phyloP scores from a whole-genome alignment of 345 rosid genomes.

The Camelina sativa region DNA sequence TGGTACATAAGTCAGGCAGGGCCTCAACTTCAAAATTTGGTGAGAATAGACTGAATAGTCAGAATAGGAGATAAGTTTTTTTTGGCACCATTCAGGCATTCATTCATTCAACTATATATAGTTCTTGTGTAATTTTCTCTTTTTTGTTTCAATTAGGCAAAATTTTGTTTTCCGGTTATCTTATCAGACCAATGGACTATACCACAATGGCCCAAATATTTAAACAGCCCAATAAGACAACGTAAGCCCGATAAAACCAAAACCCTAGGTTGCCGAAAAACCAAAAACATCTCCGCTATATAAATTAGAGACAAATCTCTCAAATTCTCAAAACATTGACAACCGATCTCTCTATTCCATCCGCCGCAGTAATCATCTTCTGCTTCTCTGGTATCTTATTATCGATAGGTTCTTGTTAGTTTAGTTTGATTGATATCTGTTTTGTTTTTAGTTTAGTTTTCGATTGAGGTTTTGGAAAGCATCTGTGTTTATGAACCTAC shows the following conservation, averaged over 20 bases:
- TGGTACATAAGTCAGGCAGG: no score
- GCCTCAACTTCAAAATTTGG: no score
- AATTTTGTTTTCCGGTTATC: no score
- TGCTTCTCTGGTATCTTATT: background rate
- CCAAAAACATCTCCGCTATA: constrained; percentile 21
- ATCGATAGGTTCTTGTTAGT: background rate
- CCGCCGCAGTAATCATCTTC: background rate
- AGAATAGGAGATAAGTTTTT: no score
- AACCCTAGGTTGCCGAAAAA: constrained; percentile 26
- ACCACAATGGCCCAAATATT: background rate
- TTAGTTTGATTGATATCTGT: background rate
- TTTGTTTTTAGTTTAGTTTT: background rate
- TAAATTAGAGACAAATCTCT: constrained; percentile 5
- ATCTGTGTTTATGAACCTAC: constrained; percentile 41
- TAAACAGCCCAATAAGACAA: background rate
- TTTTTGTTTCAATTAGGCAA: no score
- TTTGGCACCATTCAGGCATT: no score
- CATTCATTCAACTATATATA: no score
- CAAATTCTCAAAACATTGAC: no score
- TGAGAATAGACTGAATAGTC: no score
- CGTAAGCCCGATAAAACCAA: background rate
- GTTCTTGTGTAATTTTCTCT: no score
- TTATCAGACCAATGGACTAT: no score
- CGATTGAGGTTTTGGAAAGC: constrained; percentile 31
- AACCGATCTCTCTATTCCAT: background rate